Base-by-base conservation (phyloP, 768 basidiomycete genomes). In the Phylloporus arenicola region DNA sequence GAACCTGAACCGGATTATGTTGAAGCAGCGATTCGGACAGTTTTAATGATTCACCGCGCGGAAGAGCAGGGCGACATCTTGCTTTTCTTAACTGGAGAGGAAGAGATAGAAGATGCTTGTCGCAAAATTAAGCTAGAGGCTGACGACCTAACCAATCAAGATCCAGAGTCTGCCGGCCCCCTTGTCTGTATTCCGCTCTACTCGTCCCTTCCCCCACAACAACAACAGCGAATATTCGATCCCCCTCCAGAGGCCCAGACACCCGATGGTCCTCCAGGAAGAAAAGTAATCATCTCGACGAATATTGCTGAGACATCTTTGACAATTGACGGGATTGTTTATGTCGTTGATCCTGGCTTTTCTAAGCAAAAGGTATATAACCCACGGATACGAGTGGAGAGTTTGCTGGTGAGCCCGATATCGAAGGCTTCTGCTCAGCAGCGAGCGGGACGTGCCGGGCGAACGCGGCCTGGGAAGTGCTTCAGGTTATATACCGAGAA, bases 241-340 rank as follows among this genome's bases (percentile, higher is more conserved):
- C 76, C 90, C 0, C 74, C 94, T 1, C 95, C 95, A 8, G 57
- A 74, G 4, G 65, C 92, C 0, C 72, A 76, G 3, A 73, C 68
- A 0, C 65, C 79, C 0, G 82, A 74, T 44, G 86, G 92, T 1
- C 86, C 92, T 0, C 84, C 87, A 0, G 95, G 95, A 0, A 81
- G 95, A 52, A 99, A 99, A 67, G 80, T 98, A 39, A 88, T 99
- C 29, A 75, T 99, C 1, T 91, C 93, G 9, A 99, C 95, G 25
- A 99, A 98, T 64, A 92, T 98, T 51, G 96, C 96, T 3, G 95
- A 99, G 70, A 98, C 95, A 2, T 95, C 92, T 2, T 71, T 98
- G 38, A 99, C 95, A 3, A 98, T 99, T 51, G 95, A 99, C 58
- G 95, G 95, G 19, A 97, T 99, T 60, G 94, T 99, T n/a, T 99